Conservation (phyloP, 1,139 yeast genomes). For the Meyerozyma elateridarum region DNA sequence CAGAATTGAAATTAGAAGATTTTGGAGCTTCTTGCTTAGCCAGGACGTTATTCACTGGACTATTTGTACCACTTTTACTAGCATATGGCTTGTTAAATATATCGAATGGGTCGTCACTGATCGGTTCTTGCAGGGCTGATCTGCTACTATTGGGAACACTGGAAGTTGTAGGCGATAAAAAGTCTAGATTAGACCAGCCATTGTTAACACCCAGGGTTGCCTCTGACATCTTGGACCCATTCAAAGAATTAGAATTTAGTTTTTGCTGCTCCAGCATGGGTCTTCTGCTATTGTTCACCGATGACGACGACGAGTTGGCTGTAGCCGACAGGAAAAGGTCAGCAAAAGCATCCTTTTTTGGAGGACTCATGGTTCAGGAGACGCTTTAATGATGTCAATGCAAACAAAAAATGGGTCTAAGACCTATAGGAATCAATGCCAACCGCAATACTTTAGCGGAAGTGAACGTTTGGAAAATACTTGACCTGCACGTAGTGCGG, state of each 20-base stretch:
- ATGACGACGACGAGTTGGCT: slow-evolving; percentile 7
- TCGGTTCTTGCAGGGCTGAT: slow-evolving; percentile 6
- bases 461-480: too few relatives aligned
- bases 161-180: slow-evolving; percentile 12
- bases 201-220: neutral
- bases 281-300: slow-evolving; percentile 10
- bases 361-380: slow-evolving; percentile 19
- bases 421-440: too few relatives aligned
- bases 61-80: neutral
- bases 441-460: too few relatives aligned
- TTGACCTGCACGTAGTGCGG: too few relatives aligned
- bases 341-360: slow-evolving; percentile 46
- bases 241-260: slow-evolving; percentile 8
- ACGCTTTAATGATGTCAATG: too few relatives aligned
- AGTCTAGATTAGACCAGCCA: slow-evolving; percentile 21
- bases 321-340: slow-evolving; percentile 40
- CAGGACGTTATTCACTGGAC: too few relatives aligned
- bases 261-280: slow-evolving; percentile 21
- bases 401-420: too few relatives aligned
- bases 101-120: slow-evolving; percentile 19
- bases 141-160: slow-evolving; percentile 5
- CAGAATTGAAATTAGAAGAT: neutral
- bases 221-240: neutral
- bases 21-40: too few relatives aligned
- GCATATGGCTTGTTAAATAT: slow-evolving; percentile 12